These are phyloP conservation scores for Vanrija sp. DNA, from an alignment of 1,284 basidiomycete genomes.

Conservation along the genomic window DNA sequence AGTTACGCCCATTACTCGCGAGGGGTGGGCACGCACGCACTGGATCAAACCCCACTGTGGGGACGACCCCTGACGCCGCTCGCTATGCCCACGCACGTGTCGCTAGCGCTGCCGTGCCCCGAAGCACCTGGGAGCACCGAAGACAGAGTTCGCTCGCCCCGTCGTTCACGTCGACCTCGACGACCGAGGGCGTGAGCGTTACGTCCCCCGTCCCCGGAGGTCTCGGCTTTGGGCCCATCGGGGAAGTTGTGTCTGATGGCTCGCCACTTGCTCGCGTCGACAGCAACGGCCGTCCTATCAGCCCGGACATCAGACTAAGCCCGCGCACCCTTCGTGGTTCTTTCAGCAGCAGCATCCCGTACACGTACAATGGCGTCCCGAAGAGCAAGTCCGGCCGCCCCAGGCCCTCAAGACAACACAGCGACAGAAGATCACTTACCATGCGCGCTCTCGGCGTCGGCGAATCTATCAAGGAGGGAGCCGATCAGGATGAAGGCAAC, in stretches of 20 bases:
- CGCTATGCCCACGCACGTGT: slow-evolving; percentile 11
- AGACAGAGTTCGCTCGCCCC: slow-evolving; percentile 35
- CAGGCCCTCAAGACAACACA: not conserved
- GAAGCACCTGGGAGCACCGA: slow-evolving; percentile 31
- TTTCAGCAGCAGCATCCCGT: slow-evolving; percentile 33
- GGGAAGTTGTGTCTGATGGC: not conserved
- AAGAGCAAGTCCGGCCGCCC: slow-evolving; percentile 23
- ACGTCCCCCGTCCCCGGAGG: slow-evolving; percentile 26
- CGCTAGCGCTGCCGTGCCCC: slow-evolving; percentile 8
- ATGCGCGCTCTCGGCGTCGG: slow-evolving; percentile 20
- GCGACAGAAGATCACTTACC: slow-evolving; percentile 4
- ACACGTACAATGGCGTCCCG: slow-evolving; percentile 42
- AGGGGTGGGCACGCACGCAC: not conserved
- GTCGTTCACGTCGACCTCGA: slow-evolving; percentile 37
- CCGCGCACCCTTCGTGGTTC: not conserved
- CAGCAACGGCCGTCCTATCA: not conserved
- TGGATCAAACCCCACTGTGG: not conserved
- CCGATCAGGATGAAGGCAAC: slow-evolving; percentile 12
- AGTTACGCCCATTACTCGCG: not conserved
- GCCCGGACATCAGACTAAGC: slow-evolving; percentile 3
- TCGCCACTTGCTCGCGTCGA: slow-evolving; percentile 4
- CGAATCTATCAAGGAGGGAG: slow-evolving; percentile 38
- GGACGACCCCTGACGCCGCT: not conserved
- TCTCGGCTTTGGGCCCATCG: no score
- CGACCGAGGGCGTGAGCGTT: slow-evolving; percentile 14